Conservation (phyloP, 345 rosid species). For the Camelina neglecta region DNA sequence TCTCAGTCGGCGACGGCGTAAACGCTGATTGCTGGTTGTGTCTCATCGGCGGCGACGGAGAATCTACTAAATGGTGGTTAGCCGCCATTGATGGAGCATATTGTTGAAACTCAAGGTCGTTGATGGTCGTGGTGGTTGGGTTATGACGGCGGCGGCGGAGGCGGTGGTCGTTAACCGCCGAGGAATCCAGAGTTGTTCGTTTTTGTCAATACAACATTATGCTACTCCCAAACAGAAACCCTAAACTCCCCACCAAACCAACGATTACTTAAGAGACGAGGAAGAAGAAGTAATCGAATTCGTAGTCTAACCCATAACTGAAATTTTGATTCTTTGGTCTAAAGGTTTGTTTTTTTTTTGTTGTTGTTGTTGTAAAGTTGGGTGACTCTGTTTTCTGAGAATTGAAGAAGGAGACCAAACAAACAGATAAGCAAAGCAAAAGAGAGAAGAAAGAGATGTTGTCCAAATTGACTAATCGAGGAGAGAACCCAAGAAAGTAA, state of each 20-base stretch:
- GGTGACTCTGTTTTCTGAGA: slow-evolving; percentile 13
- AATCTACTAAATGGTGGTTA: slow-evolving; percentile 54
- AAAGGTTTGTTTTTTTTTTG: neutral
- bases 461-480: slow-evolving; percentile 26
- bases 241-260: neutral
- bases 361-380: neutral
- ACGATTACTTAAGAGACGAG: neutral
- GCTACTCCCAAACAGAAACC: neutral
- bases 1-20: slow-evolving; percentile 51
- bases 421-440: neutral
- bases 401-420: slow-evolving; percentile 4
- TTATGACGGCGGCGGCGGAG: slow-evolving; percentile 26
- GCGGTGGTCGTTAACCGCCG: slow-evolving; percentile 35
- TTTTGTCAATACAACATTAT: slow-evolving; percentile 8
- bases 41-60: slow-evolving; percentile 51
- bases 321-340: neutral
- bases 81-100: slow-evolving; percentile 43
- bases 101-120: slow-evolving; percentile 44
- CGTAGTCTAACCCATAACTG: slow-evolving; percentile 23
- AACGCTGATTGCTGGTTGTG: slow-evolving; percentile 6
- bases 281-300: slow-evolving; percentile 8
- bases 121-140: neutral
- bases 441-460: slow-evolving; percentile 9
- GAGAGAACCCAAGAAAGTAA: slow-evolving; percentile 31
- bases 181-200: slow-evolving; percentile 35